phyloP scores from a whole-genome alignment of 164 flowering plant genomes.

The Vitis rotundifolia region DNA sequence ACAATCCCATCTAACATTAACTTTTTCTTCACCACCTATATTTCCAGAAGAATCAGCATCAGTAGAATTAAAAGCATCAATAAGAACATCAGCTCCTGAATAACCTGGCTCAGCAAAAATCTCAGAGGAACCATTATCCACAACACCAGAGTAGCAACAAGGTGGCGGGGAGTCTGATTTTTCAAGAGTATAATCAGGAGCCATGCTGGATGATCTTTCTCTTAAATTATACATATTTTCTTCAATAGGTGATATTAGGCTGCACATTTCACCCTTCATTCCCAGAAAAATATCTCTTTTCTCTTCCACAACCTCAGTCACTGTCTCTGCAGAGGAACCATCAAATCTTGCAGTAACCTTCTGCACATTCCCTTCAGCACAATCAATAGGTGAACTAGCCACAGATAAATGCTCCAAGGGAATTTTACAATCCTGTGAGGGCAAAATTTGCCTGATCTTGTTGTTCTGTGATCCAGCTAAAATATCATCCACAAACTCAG shows the following conservation, averaged over 20 bases:
- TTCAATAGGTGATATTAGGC: slow-evolving; percentile 9
- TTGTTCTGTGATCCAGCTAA: not conserved
- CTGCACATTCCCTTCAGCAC: slow-evolving; percentile 2
- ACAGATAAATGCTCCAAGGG: slow-evolving; percentile 3
- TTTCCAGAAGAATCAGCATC: slow-evolving; percentile 19
- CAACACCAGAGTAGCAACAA: slow-evolving; percentile 12
- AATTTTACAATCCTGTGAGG: slow-evolving; percentile 4
- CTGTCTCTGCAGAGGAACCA: slow-evolving; percentile 1
- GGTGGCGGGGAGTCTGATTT: slow-evolving; percentile 19
- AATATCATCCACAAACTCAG: slow-evolving; percentile 1
- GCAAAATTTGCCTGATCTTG: not conserved
- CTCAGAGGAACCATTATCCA: slow-evolving; percentile 14
- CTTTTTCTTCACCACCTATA: slow-evolving; percentile 22
- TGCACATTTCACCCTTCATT: slow-evolving; percentile 3
- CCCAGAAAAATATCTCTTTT: slow-evolving; percentile 13
- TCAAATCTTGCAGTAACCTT: slow-evolving; percentile 7
- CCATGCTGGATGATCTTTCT: slow-evolving; percentile 9
- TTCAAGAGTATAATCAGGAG: slow-evolving; percentile 14
- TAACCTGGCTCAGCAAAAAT: slow-evolving; percentile 14
- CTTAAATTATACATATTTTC: slow-evolving; percentile 16
- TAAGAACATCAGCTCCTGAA: slow-evolving; percentile 16
- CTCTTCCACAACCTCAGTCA: slow-evolving; percentile 16
- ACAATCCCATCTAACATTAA: slow-evolving; percentile 12
- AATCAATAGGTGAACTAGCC: slow-evolving; percentile 4
- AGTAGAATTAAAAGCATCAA: slow-evolving; percentile 20